phyloP scores from a whole-genome alignment of 2,329 filamentous ascomycete species.

The Arthroderma uncinatum region DNA sequence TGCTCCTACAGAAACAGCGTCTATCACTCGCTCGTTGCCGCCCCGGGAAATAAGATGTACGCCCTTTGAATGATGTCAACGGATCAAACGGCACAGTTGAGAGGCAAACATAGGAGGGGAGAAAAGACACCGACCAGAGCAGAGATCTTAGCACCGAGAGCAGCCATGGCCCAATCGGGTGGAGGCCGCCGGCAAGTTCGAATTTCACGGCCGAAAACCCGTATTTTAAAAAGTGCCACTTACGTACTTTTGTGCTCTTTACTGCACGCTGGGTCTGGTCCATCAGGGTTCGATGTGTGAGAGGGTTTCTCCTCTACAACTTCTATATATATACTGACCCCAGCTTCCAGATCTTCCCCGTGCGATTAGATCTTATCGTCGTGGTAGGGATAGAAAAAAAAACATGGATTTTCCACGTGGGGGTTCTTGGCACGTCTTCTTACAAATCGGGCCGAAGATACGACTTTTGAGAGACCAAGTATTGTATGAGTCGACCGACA shows the following conservation, averaged over 20 bases:
- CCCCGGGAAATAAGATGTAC: not conserved
- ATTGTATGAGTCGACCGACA: not conserved
- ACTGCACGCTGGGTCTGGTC: no score
- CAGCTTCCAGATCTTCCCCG: not conserved
- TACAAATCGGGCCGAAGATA: not conserved
- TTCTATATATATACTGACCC: not conserved
- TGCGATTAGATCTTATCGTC: not conserved
- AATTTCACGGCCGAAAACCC: not conserved
- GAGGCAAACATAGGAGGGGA: not conserved
- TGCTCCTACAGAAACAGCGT: no score
- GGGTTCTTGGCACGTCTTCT: not conserved
- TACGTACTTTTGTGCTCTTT: no score
- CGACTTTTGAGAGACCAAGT: not conserved
- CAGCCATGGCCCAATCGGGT: not conserved
- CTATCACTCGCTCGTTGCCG: not conserved
- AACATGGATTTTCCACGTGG: not conserved
- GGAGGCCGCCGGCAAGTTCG: not conserved
- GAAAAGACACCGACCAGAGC: not conserved
- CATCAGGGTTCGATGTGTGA: no score
- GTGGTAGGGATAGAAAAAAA: not conserved
- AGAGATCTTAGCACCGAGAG: not conserved
- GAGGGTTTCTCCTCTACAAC: no score
- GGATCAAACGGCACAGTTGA: not conserved
- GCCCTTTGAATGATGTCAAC: not conserved
- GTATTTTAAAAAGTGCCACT: no score